Base-by-base conservation (phyloP, 306 rosid genomes). In the Fragaria vesca region DNA sequence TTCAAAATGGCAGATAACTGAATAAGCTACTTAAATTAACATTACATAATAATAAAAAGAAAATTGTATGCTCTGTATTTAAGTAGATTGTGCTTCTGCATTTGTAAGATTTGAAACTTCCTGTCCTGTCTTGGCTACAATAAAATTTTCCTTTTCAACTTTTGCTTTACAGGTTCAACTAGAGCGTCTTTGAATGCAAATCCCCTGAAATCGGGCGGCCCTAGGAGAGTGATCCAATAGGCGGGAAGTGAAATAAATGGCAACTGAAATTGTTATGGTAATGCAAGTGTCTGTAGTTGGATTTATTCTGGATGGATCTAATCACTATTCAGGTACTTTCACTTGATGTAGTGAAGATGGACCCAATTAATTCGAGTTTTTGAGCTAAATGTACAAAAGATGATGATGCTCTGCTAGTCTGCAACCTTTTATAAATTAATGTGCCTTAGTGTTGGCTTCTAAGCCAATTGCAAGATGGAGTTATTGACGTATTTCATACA, bases 161-260 rank as follows among this genome's bases (percentile, higher is more conserved):
- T 18, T 12, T 20, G 34, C 47, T 46, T 24, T 75, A 70, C 71
- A 75, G 78, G 78, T 62, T 40, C 26, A 47, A 75, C 32, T 30
- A 54, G 30, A 47, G 65, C 32, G 16, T 45, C 61, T 62, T 62
- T 5, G 13, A 46, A 61, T 75, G 78, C 71, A 17, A 28, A 28
- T 30, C 61, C 70, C 16, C 78, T 11, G 58, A 74, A 45, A 32
- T 62, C 34, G 8, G 78, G 61, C 12, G 61, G 78, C 38, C 9
- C 51, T 10, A 21, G 46, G 47, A 47, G 60, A 75, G 36, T 30
- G 12, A 62, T 61, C 47, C 61, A 62, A 6, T 1, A 20, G 34
- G 12, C 17, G 21, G 55, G 15, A 9, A 48, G 34, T 16, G 15
- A 62, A 42, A 5, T 28, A 43, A 28, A 10, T 28, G 10, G 4